Evolutionary conservation across 441 rosid genomes (phyloP).

Genomic region (Euphorbia schlechtendalii): DNA sequence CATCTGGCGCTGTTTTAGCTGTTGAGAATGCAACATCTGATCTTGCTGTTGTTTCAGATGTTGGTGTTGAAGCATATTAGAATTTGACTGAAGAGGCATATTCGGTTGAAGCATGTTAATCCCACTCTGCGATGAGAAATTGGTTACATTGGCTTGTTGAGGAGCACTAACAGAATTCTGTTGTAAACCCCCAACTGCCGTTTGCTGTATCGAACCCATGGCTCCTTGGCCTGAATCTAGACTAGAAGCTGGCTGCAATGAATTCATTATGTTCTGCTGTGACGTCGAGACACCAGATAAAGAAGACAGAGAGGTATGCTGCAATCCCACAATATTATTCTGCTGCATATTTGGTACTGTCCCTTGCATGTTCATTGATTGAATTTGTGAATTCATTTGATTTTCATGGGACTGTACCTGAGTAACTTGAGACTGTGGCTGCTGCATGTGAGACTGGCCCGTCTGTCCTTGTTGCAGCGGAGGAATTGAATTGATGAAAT

Average conservation of each 20-base stretch:
- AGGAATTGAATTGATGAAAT: constrained; percentile 39
- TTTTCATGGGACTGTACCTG: constrained; percentile 69
- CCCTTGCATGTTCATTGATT: constrained; percentile 57
- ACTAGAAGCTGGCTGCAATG: constrained; percentile 49
- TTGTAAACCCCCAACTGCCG: constrained; percentile 52
- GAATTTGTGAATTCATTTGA: constrained; percentile 71
- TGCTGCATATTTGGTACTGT: constrained; percentile 60
- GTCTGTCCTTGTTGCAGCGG: constrained; percentile 60
- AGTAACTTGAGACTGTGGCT: constrained; percentile 46
- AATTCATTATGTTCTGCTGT: constrained; percentile 54
- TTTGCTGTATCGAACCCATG: constrained; percentile 57
- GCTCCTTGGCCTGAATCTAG: constrained; percentile 70
- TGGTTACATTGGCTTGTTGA: constrained; percentile 52
- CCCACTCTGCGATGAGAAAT: constrained; percentile 60
- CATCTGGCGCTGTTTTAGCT: constrained; percentile 54
- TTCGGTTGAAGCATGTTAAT: constrained; percentile 49
- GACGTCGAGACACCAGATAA: no score
- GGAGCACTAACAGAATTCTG: constrained; percentile 47
- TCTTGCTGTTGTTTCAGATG: constrained; percentile 70
- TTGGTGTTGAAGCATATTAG: constrained; percentile 72
- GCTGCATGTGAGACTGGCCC: constrained; percentile 72
- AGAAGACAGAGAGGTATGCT: no score
- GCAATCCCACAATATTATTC: constrained; percentile 53
- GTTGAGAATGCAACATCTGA: constrained; percentile 40
- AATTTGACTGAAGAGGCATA: constrained; percentile 45